Percentiles rank a stretch among this genome's conserved stretches.
These are phyloP conservation scores for Jatropha podagrica DNA, from an alignment of 441 rosid species.

Conservation along the genomic window DNA sequence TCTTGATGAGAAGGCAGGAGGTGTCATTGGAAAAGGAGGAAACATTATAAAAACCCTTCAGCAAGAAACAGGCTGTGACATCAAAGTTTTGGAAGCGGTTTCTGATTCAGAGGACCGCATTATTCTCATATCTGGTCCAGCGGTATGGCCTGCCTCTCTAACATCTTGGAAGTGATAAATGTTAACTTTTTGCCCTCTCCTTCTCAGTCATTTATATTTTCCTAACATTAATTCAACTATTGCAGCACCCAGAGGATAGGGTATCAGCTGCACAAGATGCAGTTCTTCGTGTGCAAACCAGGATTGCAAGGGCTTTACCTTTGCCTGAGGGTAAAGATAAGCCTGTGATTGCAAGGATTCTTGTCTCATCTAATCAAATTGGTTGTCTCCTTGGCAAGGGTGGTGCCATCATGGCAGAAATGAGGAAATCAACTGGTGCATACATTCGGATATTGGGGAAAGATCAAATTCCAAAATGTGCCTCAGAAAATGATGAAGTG, in stretches of 20 bases:
- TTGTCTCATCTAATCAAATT: conserved; percentile 65
- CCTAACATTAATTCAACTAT: conserved; percentile 25
- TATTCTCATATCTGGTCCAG: conserved; percentile 65
- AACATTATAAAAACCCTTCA: conserved; percentile 50
- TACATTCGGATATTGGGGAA: conserved; percentile 69
- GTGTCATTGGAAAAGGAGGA: conserved; percentile 81
- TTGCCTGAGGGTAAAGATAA: conserved; percentile 57
- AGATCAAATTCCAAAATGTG: conserved; percentile 76
- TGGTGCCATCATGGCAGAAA: conserved; percentile 69
- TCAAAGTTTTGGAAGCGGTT: conserved; percentile 59
- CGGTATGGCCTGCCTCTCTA: conserved; percentile 44
- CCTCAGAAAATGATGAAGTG: conserved; percentile 73
- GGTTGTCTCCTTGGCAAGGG: conserved; percentile 86
- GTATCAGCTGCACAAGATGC: conserved; percentile 75
- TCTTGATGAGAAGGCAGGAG: conserved; percentile 61
- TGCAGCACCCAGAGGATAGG: conserved; percentile 77
- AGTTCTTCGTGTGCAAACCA: conserved; percentile 63
- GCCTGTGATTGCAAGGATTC: conserved; percentile 53
- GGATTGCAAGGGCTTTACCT: conserved; percentile 56
- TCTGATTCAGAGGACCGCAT: conserved; percentile 61
- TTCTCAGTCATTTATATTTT: conserved; percentile 10
- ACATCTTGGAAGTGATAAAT: conserved; percentile 6
- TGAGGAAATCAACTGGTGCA: conserved; percentile 74
- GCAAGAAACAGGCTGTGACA: conserved; percentile 81
- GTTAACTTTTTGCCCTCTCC: conserved; percentile 12